Base-by-base conservation (phyloP, 208 protist species). In the Wallacemonas sp. region DNA sequence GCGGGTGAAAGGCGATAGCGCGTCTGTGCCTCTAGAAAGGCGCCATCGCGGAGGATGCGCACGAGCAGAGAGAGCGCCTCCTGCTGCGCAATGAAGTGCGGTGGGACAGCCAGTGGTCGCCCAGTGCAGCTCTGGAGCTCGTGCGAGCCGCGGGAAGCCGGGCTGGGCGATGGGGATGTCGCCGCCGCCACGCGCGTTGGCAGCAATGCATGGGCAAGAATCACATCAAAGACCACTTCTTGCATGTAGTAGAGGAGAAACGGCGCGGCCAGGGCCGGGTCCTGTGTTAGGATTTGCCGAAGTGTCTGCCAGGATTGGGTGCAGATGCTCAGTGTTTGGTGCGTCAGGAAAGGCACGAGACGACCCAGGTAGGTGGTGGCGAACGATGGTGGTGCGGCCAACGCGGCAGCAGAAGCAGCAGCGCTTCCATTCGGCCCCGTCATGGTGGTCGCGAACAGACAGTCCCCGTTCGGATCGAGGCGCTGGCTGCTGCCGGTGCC, bases 1-100 rank as follows among this genome's bases (percentile, higher is more conserved):
- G 83, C 83, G 1, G 83, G 83, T 19, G 80, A 87, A 54, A 80
- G 72, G 1, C 67, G 70, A 66, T 78, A 85, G 61, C 75, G 74
- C 33, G 38, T 12, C 46, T 79, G 76, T 11, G 68, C 66, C 32
- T 66, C 72, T 4, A 74, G 39, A 58, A 70, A 78, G 3, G 52
- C 52, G 16, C 62, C 5, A 56, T 76, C 76, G 23, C 67, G 65
- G 33, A 82, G 62, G 66, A 82, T 58, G 33, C 65, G 29, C 21
- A 60, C 66, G 16, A 82, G 32, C 1, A 82, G 39, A 43, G 70
- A 66, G 27, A 82, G 46, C 8, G 76, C 52, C 39, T 82, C 61
- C n/a, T 75, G 61, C 58, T 65, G 67, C 12, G 67, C 66, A 12
- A 82, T 70, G 60, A 78, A 76, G 49, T 82, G 72, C 23, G 19